Base-by-base conservation (phyloP, 1,139 yeast species). In the Geotrichum carabidarum region DNA sequence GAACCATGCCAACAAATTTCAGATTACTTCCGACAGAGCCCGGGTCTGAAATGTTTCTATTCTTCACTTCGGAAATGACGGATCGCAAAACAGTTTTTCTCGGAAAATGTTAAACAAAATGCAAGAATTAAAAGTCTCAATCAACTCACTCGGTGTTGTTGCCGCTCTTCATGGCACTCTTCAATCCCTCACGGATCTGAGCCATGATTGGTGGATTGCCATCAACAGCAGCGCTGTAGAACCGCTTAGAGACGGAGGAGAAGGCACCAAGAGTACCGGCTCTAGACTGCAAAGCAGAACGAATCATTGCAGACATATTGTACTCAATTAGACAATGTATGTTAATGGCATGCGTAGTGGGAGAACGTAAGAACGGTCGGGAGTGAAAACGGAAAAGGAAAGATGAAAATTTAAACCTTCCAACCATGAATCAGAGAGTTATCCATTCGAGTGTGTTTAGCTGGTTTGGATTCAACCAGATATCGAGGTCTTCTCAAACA, bases 31-130 rank as follows among this genome's bases (percentile, higher is more conserved):
- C 69, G 22, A 74, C 70, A 6, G 76, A 68, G 5, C 72, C 78
- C 9, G 71, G 66, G 51, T 76, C 73, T 44, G 78, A 81, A 53
- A 83, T 79, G 62, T 82, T 85, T 51, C 78, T 74, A 68, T 83
- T 83, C 68, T 83, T 83, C 58, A 82, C 77, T 15, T 77, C 78
- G 4, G 86, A 74, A 64, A 83, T 70, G 9, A 83, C 72, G 12
- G 79, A 74, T 59, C 83, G 75, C 44, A 83, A 74, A 1, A 84
- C 82, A 50, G 78, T 81, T 63, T 82, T 82, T 22, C 49, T 45
- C 17, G 15, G 6, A 32, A 4, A 22, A 5, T 31, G 30, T 68
- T 66, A 44, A 57, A 43, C 7, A 51, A 42, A 38, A 61, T 63
- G 11, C 3, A 14, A 8, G 4, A 15, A 11, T 36, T 7, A 12